Evolutionary conservation across 805 yeast species (phyloP).

Genomic region (Priceomyces haplophilus): DNA sequence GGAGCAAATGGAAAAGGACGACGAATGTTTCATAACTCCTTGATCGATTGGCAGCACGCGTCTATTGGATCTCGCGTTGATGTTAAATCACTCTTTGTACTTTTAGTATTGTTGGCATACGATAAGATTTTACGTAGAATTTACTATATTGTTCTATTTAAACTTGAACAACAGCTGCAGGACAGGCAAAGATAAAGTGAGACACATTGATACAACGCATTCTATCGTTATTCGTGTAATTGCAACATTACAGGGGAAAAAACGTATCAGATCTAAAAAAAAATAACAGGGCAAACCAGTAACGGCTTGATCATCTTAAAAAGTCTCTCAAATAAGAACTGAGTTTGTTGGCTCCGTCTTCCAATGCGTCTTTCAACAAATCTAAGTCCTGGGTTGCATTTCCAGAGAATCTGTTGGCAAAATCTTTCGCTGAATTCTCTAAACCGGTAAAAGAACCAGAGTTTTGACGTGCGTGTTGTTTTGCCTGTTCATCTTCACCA

Average conservation of each 20-base stretch:
- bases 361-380: conserved; percentile 85
- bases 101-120: not conserved
- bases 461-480: conserved; percentile 23
- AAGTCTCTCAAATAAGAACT: conserved; percentile 86
- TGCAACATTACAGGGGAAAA: not conserved
- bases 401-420: conserved; percentile 66
- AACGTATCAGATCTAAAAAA: too few relatives aligned
- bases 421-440: conserved; percentile 57
- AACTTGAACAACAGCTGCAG: not conserved
- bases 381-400: conserved; percentile 88
- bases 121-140: not conserved
- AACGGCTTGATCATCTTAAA: conserved; percentile 39
- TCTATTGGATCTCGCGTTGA: too few relatives aligned
- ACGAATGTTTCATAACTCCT: too few relatives aligned
- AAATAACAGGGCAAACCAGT: too few relatives aligned
- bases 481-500: conserved; percentile 68
- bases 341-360: conserved; percentile 87
- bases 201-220: too few relatives aligned
- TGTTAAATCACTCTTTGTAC: too few relatives aligned
- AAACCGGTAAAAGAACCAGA: conserved; percentile 42
- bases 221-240: too few relatives aligned
- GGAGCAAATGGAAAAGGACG: too few relatives aligned
- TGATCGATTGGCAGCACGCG: too few relatives aligned
- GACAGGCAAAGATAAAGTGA: not conserved
- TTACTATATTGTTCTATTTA: not conserved